These are phyloP conservation scores for Hypoxylon lenormandii DNA, from an alignment of 495 filamentous ascomycete species.

Conservation along the genomic window DNA sequence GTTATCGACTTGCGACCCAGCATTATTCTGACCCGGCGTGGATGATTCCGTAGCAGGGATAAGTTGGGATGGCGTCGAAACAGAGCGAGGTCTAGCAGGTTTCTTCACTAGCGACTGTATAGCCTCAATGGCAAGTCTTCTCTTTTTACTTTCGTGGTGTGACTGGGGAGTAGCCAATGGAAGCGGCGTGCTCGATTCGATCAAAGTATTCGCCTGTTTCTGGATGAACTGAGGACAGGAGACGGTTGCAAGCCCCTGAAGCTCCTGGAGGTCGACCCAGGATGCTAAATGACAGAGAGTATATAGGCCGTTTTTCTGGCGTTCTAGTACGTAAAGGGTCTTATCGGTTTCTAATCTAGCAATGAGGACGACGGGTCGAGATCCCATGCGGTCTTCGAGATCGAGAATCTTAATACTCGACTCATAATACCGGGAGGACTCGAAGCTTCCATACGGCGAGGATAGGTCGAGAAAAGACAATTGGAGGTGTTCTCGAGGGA, in stretches of 20 bases:
- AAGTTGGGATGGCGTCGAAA: conserved; percentile 47
- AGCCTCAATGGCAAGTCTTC: conserved; percentile 65
- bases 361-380: conserved; percentile 71
- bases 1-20: conserved; percentile 13
- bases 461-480: conserved; percentile 71
- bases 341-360: conserved; percentile 70
- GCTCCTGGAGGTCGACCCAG: conserved; percentile 69
- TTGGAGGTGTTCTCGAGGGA: conserved; percentile 71
- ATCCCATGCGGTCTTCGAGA: conserved; percentile 64
- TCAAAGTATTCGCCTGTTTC: conserved; percentile 15
- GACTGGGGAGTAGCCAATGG: conserved; percentile 53
- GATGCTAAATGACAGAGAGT: conserved; percentile 75
- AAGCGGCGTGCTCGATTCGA: conserved; percentile 19
- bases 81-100: conserved; percentile 47
- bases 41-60: conserved; percentile 20
- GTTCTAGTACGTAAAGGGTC: conserved; percentile 76
- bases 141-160: conserved; percentile 62
- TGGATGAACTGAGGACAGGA: conserved; percentile 47
- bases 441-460: conserved; percentile 63
- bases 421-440: conserved; percentile 67
- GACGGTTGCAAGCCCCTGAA: conserved; percentile 58
- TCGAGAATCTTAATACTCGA: conserved; percentile 73
- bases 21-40: conserved; percentile 19
- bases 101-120: conserved; percentile 62
- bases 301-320: conserved; percentile 74